phyloP scores from a whole-genome alignment of 495 filamentous ascomycete species.

The Peziza echinospora region DNA sequence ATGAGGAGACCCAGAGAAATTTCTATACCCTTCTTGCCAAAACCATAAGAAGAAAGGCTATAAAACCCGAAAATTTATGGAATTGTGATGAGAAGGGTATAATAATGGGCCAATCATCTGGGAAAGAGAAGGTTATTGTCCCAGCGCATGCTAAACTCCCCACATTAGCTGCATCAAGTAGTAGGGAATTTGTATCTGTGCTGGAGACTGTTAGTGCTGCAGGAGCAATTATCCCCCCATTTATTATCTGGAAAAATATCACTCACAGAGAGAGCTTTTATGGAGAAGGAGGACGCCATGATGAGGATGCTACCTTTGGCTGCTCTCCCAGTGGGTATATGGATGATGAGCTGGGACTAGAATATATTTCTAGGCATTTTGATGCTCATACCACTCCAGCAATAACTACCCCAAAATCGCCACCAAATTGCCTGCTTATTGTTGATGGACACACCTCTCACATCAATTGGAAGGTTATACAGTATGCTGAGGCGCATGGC shows the following conservation, averaged over 20 bases:
- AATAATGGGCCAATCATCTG: neutral
- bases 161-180: neutral
- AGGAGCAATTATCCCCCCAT: neutral
- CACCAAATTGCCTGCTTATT: constrained; percentile 18
- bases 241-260: neutral
- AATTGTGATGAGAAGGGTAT: constrained; percentile 1
- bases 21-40: neutral
- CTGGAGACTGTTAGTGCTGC: neutral
- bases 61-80: neutral
- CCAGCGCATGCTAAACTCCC: neutral
- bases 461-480: constrained; percentile 12
- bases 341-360: constrained; percentile 10
- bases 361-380: constrained; percentile 14
- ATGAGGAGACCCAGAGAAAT: neutral
- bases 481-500: constrained; percentile 9
- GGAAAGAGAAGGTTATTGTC: neutral
- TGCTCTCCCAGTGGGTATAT: constrained; percentile 14
- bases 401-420: neutral
- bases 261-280: neutral
- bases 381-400: no score
- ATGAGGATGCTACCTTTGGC: constrained; percentile 3
- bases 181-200: neutral
- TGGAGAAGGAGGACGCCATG: neutral
- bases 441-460: constrained; percentile 19
- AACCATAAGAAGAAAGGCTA: neutral